A percentile compares a stretch with the other conserved stretches of the same genome.
These are phyloP conservation scores for Sporothrix inflata DNA, from an alignment of 2,329 filamentous ascomycete species.

Conservation along the genomic window DNA sequence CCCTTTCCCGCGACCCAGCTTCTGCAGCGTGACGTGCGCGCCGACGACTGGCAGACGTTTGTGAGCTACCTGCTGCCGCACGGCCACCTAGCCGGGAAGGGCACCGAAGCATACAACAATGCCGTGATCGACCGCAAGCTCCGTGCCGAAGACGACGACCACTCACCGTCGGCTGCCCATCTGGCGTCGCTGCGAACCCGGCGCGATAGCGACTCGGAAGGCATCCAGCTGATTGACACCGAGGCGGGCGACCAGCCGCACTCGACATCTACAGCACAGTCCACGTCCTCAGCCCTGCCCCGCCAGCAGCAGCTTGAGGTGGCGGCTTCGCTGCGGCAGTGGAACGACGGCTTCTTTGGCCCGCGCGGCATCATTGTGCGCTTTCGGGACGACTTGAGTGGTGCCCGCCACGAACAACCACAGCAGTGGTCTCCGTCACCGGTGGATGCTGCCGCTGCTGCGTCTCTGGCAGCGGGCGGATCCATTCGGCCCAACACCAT, in stretches of 20 bases:
- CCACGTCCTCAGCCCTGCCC: constrained; percentile 38
- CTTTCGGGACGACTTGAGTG: constrained; percentile 37
- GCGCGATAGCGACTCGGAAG: not conserved
- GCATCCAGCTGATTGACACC: constrained; percentile 20
- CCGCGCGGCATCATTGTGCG: constrained; percentile 53
- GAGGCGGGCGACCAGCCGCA: not conserved
- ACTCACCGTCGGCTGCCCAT: constrained; percentile 34
- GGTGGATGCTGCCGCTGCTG: not conserved
- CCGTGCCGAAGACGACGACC: constrained; percentile 44
- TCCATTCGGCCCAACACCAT: not conserved
- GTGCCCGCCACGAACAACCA: not conserved
- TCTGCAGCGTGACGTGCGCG: constrained; percentile 49
- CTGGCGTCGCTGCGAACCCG: not conserved
- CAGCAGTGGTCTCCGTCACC: not conserved
- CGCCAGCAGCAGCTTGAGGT: constrained; percentile 34
- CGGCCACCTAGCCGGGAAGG: not conserved
- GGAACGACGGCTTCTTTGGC: constrained; percentile 61
- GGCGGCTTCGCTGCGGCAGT: constrained; percentile 53
- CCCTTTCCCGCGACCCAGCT: constrained; percentile 47
- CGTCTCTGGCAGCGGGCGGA: not conserved
- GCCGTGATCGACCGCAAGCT: constrained; percentile 55
- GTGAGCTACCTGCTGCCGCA: constrained; percentile 59
- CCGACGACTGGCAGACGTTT: constrained; percentile 63
- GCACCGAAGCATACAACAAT: constrained; percentile 43
- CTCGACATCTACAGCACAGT: not conserved